phyloP scores from a whole-genome alignment of 148 eudicot genomes.

The Vaccinium macrocarpon region DNA sequence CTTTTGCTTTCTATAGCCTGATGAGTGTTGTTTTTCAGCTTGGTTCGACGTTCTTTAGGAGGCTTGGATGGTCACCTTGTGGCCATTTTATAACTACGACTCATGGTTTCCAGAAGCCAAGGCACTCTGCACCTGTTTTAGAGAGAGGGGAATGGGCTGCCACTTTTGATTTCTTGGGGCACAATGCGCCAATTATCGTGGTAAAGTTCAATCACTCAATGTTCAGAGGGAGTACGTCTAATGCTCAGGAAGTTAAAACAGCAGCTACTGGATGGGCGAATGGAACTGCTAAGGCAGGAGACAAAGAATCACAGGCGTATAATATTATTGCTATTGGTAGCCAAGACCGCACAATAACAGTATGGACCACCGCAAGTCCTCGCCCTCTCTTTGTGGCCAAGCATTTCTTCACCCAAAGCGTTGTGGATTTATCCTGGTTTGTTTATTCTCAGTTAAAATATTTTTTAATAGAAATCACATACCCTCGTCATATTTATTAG shows the following conservation, averaged over 20 bases:
- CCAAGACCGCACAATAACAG: constrained; percentile 97
- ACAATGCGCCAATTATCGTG: constrained; percentile 93
- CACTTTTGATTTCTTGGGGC: constrained; percentile 96
- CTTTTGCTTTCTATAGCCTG: constrained; percentile 16
- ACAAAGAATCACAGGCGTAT: constrained; percentile 81
- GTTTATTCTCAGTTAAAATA: neutral
- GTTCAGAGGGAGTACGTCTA: constrained; percentile 61
- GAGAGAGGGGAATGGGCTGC: constrained; percentile 99
- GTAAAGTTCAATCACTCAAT: constrained; percentile 95
- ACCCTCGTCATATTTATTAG: neutral
- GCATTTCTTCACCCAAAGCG: constrained; percentile 93
- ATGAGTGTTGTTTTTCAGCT: constrained; percentile 54
- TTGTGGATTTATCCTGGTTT: constrained; percentile 95
- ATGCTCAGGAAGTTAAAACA: constrained; percentile 52
- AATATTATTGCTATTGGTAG: constrained; percentile 97
- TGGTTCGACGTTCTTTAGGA: constrained; percentile 97
- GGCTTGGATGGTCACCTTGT: constrained; percentile 99
- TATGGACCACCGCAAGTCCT: constrained; percentile 98
- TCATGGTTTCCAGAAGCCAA: constrained; percentile 96
- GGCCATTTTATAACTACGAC: constrained; percentile 97
- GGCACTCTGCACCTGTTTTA: constrained; percentile 97
- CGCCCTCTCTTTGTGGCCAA: constrained; percentile 98
- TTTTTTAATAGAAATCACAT: neutral
- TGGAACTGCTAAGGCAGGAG: constrained; percentile 69
- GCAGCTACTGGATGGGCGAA: constrained; percentile 78